Evolutionary conservation across 2,329 filamentous ascomycete genomes (phyloP).

Genomic region (Aspergillus puulaauensis): DNA sequence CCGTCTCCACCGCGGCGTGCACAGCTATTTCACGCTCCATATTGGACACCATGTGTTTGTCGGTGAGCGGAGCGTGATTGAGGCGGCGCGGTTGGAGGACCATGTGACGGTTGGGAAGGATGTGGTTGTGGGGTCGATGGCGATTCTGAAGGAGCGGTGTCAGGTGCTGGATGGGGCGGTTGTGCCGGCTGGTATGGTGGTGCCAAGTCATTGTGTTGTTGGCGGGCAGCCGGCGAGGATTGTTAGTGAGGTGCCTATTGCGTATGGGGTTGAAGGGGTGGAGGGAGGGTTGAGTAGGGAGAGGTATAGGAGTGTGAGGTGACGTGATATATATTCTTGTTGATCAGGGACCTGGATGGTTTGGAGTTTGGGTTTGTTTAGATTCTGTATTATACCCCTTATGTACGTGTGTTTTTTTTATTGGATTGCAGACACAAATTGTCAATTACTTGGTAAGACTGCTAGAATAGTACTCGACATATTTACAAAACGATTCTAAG

Average conservation of each 20-base stretch:
- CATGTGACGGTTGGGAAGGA: constrained; percentile 82
- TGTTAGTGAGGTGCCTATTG: constrained; percentile 68
- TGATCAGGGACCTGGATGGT: not conserved
- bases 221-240: constrained; percentile 77
- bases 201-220: constrained; percentile 90
- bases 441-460: too few relatives aligned
- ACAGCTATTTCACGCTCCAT: constrained; percentile 74
- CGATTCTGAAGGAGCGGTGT: constrained; percentile 82
- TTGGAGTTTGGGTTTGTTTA: constrained; percentile 8
- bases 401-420: not conserved
- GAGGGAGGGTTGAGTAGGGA: constrained; percentile 46
- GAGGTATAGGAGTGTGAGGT: constrained; percentile 41
- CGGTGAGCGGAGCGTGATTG: constrained; percentile 71
- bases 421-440: not conserved
- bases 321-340: constrained; percentile 12
- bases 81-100: constrained; percentile 77
- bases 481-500: constrained; percentile 8
- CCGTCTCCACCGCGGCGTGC: constrained; percentile 70
- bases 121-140: constrained; percentile 79
- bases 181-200: constrained; percentile 83
- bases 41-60: constrained; percentile 95
- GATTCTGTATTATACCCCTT: constrained; percentile 6
- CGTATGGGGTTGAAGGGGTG: constrained; percentile 48
- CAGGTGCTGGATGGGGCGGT: constrained; percentile 82
- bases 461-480: too few relatives aligned